A percentile compares a stretch with the other conserved stretches of the same genome.
phyloP scores from a whole-genome alignment of 768 basidiomycete genomes.

The Krasilnikovozyma curviuscula region DNA sequence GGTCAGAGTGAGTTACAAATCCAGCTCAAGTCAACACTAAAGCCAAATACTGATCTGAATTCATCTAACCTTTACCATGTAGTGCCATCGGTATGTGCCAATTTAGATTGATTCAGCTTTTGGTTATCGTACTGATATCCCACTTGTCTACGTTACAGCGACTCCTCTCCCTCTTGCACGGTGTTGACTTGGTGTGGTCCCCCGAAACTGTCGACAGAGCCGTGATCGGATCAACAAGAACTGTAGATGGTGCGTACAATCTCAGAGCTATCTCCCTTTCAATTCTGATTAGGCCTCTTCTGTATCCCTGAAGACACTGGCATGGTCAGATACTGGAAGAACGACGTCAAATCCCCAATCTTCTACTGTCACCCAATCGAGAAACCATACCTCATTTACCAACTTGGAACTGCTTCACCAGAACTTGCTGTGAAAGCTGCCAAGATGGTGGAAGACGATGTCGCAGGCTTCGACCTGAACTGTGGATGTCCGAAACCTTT shows the following conservation, averaged over 20 bases:
- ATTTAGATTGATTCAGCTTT: background rate
- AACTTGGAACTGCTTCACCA: slow-evolving; percentile 32
- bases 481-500: slow-evolving; percentile 96
- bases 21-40: slow-evolving; percentile 22
- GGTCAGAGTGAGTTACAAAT: slow-evolving; percentile 41
- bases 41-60: slow-evolving; percentile 3
- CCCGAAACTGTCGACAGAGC: slow-evolving; percentile 95
- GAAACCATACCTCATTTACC: slow-evolving; percentile 43
- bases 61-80: slow-evolving; percentile 16
- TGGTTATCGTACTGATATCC: background rate
- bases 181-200: slow-evolving; percentile 85
- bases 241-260: slow-evolving; percentile 54
- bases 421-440: slow-evolving; percentile 84
- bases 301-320: slow-evolving; percentile 49
- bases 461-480: slow-evolving; percentile 88
- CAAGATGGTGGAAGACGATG: slow-evolving; percentile 61
- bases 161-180: slow-evolving; percentile 71
- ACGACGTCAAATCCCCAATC: slow-evolving; percentile 53
- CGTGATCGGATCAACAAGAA: slow-evolving; percentile 62
- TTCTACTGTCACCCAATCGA: slow-evolving; percentile 88
- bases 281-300: background rate
- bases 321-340: slow-evolving; percentile 64
- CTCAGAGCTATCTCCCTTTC: slow-evolving; percentile 5
- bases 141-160: slow-evolving; percentile 24
- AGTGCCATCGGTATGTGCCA: slow-evolving; percentile 9